These are phyloP conservation scores for Puccinellia tenuiflora DNA, from an alignment of 176 grass and related monocot genomes.

Conservation along the genomic window DNA sequence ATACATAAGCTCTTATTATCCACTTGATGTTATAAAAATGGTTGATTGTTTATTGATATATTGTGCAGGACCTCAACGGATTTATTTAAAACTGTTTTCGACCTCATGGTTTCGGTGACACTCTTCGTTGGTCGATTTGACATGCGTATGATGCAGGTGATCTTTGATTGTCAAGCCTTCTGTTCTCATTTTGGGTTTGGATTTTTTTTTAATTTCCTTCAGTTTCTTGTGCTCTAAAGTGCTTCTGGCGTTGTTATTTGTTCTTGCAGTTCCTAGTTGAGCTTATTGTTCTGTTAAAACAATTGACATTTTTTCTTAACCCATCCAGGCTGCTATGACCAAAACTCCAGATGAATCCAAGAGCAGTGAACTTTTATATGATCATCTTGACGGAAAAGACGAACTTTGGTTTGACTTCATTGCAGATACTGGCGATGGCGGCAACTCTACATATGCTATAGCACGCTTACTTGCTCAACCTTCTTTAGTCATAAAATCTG, in stretches of 20 bases:
- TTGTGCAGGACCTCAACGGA: constrained; percentile 87
- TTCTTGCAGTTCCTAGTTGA: constrained; percentile 1
- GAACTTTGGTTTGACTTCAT: constrained; percentile 98
- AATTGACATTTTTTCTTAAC: constrained; percentile 21
- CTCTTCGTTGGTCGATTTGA: constrained; percentile 96
- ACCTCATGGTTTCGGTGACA: constrained; percentile 97
- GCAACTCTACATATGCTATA: constrained; percentile 82
- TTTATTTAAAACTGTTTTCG: constrained; percentile 97
- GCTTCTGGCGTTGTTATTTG: not conserved
- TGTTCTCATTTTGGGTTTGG: not conserved
- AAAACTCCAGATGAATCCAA: constrained; percentile 82
- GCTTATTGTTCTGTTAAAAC: constrained; percentile 7
- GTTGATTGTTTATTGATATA: constrained; percentile 1
- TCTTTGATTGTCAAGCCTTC: not conserved
- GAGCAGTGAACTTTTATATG: constrained; percentile 60
- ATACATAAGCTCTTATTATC: constrained; percentile 26
- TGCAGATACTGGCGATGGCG: constrained; percentile 94
- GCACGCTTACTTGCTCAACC: constrained; percentile 85
- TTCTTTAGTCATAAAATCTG: constrained; percentile 45
- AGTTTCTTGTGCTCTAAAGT: not conserved
- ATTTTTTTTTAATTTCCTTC: not conserved
- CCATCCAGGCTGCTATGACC: constrained; percentile 84
- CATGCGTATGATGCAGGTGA: constrained; percentile 98
- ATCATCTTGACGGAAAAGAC: constrained; percentile 75
- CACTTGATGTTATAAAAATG: constrained; percentile 8